These are phyloP conservation scores for Lizanozyma gosingica DNA, from an alignment of 1,139 yeast species.

Conservation along the genomic window DNA sequence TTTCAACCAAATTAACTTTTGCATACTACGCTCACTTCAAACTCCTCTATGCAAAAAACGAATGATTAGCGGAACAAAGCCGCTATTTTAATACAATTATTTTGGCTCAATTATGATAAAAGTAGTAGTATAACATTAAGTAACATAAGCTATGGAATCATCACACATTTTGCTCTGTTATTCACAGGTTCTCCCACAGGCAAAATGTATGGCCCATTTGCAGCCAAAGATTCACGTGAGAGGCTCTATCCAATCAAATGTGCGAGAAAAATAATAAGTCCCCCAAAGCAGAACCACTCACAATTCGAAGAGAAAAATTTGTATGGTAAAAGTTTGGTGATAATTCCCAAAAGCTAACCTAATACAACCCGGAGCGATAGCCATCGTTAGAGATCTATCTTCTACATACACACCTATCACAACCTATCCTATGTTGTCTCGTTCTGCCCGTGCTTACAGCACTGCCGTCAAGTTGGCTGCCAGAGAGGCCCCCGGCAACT, in stretches of 20 bases:
- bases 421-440: constrained; percentile 37
- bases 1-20: no score
- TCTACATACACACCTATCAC: not conserved
- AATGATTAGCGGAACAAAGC: no score
- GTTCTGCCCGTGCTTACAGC: constrained; percentile 42
- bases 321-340: not conserved
- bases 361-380: not conserved
- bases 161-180: no score
- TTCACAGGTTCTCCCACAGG: no score
- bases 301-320: not conserved
- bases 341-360: no score
- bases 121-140: no score
- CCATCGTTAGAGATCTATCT: not conserved
- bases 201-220: no score
- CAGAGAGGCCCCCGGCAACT: constrained; percentile 48
- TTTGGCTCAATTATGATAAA: no score
- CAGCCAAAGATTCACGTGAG: not conserved
- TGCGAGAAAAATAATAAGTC: not conserved
- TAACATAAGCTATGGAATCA: no score
- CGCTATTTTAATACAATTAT: no score
- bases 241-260: not conserved
- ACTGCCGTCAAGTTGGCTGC: constrained; percentile 38
- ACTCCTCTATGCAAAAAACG: no score
- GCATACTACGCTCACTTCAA: no score
- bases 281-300: not conserved